Base-by-base conservation (phyloP, 1,284 basidiomycete species). In the Cutaneotrichosporon sp. region DNA sequence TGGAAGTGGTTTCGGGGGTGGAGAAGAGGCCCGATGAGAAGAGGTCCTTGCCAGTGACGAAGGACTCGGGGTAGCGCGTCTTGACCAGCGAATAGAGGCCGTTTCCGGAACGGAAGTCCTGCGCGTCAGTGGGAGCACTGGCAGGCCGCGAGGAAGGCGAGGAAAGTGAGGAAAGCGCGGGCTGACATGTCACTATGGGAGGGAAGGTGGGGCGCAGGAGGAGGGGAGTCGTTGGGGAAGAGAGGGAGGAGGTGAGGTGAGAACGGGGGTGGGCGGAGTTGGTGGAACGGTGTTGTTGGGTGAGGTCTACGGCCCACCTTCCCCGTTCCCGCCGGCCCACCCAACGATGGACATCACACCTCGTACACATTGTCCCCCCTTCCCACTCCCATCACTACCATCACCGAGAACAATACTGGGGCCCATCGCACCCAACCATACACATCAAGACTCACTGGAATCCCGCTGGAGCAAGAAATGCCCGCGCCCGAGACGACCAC, bases 31-130 rank as follows among this genome's bases (percentile, higher is more conserved):
- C 88, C 51, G 91, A 89, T 77, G 93, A 90, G 80, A 96, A 96
- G 46, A 95, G 85, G 75, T 94, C 92, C 69, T 90, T 89, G 58
- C 93, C 93, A 78, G 91, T 91, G 53, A 93, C 79, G 53, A 94
- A 88, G 11, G 88, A 86, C 71, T 90, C 86, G 14, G 91, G 91
- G 73, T 92, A 90, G 76, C 88, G 86, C 49, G 88, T 83, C 75
- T 93, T 94, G 32, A 95, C 92, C 30, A 96, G 85, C 18, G 87
- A 86, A 81, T 96, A 97, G 16, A 97, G 83, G 4, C 92, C 92
- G 75, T 93, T 89, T 11, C 88, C 89, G 0, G 90, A 94, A 53
- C 91, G 90, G 72, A 95, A 95, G 78, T 94, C 92, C 92, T 94
- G 69, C 3, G 21, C 5, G 65, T 64, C 18, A 61, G 65, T 18